Evolutionary conservation across 2,329 filamentous ascomycete species (phyloP), one percentile per base, ranked within the genome.

Genomic region (Colletotrichum sp.): DNA sequence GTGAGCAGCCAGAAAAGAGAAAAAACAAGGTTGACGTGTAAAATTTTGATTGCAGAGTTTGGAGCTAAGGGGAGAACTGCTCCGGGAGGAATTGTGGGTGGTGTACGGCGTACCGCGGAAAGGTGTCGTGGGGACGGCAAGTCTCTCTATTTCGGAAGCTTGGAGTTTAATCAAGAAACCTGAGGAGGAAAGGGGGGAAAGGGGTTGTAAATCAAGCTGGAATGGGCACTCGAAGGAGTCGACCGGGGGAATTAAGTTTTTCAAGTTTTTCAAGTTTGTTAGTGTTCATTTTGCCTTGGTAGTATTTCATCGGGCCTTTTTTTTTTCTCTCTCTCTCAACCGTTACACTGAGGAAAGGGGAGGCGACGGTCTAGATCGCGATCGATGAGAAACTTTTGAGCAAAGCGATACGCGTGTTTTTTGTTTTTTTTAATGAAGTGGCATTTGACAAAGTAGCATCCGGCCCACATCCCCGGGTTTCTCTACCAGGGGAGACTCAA

Each of bases 31-130:
- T 54, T 54, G 54, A 54, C 51, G 51, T 29, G 36, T 27, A 38
- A 61, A 73, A 70, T 38, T 47, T 21, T 70, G 67, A 61, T 61
- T n/a, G n/a, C 21, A 62, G 27, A 43, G 67, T 70, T 72, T 57
- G 31, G 51, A 24, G 67, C 63, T 43, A 55, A 55, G 51, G 18
- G 66, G 29, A 54, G 34, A 51, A 64, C 51, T 64, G 65, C 70
- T 63, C 65, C 58, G 47, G 65, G 16, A 36, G 24, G n/a, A 13
- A 57, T 47, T 13, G 15, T 2, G 15, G 13, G 18, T n/a, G 31
- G 33, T 29, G 24, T 43, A 31, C 31, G 6, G 11, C 3, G 18
- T 47, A 18, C 38, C 38, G 38, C 18, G 38, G 38, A n/a, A 47
- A n/a, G 18, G 38, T 47, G 38, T n/a, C 38, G 38, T n/a, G 1